These are phyloP conservation scores for Amanita rubescens DNA, from an alignment of 768 basidiomycete genomes.

Conservation along the genomic window DNA sequence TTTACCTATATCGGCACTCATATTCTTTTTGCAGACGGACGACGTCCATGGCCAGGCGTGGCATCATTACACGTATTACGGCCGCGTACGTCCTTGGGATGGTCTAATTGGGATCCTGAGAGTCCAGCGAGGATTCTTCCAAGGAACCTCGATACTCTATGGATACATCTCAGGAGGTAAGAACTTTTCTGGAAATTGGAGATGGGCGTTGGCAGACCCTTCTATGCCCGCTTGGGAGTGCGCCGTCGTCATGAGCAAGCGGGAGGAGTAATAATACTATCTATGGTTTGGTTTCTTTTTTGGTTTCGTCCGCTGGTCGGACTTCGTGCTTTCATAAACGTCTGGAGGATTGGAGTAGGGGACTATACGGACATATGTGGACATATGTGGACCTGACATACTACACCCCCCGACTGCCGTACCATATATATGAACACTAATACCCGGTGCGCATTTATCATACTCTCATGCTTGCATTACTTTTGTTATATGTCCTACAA, in stretches of 20 bases:
- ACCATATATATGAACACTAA: not conserved
- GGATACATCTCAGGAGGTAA: slow-evolving; percentile 62
- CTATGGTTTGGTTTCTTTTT: not conserved
- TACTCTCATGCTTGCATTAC: not conserved
- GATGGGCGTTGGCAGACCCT: slow-evolving; percentile 38
- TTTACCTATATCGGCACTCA: slow-evolving; percentile 3
- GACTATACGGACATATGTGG: not conserved
- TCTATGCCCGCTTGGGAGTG: slow-evolving; percentile 51
- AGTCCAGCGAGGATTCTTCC: slow-evolving; percentile 8
- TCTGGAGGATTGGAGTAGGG: not conserved
- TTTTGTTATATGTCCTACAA: not conserved
- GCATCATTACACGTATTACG: slow-evolving; percentile 40
- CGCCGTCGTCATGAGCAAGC: slow-evolving; percentile 53
- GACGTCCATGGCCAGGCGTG: slow-evolving; percentile 37
- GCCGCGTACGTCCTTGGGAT: slow-evolving; percentile 52
- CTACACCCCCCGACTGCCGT: not conserved
- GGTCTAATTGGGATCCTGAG: slow-evolving; percentile 49
- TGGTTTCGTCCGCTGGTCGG: not conserved
- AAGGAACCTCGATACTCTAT: slow-evolving; percentile 45
- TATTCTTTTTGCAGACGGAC: slow-evolving; percentile 37
- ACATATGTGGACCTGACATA: too few relatives aligned
- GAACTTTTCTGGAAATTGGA: slow-evolving; percentile 71
- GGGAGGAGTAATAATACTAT: slow-evolving; percentile 18
- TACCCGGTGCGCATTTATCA: not conserved
- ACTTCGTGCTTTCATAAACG: not conserved